phyloP scores from a whole-genome alignment of 108 stramenopile genomes.

The Cylindrotheca fusiformis region DNA sequence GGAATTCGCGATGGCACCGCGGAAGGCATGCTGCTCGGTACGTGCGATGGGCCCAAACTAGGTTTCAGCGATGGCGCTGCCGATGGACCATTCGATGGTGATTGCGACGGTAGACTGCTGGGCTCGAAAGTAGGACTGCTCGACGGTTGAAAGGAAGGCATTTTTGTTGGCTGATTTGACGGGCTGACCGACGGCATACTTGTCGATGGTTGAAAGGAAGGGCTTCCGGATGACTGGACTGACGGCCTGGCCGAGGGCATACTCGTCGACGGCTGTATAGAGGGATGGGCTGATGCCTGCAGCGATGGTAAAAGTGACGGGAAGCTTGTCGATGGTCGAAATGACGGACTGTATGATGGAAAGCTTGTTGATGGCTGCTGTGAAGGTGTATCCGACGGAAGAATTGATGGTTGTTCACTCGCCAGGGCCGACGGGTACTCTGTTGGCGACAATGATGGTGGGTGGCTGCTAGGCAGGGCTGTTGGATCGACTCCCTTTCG shows the following conservation, averaged over 20 bases:
- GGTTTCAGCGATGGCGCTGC: neutral
- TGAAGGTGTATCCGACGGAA: too few relatives aligned
- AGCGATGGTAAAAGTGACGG: too few relatives aligned
- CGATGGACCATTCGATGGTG: neutral
- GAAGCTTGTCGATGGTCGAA: neutral
- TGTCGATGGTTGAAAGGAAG: too few relatives aligned
- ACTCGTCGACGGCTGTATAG: neutral
- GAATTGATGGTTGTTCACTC: too few relatives aligned
- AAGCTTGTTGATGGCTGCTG: neutral
- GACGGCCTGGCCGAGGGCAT: neutral
- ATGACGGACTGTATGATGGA: neutral
- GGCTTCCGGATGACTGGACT: neutral
- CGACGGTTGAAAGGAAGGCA: neutral
- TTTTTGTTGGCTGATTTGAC: neutral
- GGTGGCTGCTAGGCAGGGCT: too few relatives aligned
- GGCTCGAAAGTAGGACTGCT: neutral
- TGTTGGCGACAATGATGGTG: too few relatives aligned
- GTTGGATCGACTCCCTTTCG: too few relatives aligned
- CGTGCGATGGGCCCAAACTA: neutral
- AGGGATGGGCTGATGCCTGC: neutral
- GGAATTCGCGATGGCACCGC: neutral
- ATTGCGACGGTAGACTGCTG: neutral
- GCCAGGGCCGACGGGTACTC: too few relatives aligned
- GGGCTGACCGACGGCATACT: neutral
- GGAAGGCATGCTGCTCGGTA: too few relatives aligned